phyloP scores from a whole-genome alignment of 2,329 filamentous ascomycete genomes.

The Lasiodiplodia citricola region DNA sequence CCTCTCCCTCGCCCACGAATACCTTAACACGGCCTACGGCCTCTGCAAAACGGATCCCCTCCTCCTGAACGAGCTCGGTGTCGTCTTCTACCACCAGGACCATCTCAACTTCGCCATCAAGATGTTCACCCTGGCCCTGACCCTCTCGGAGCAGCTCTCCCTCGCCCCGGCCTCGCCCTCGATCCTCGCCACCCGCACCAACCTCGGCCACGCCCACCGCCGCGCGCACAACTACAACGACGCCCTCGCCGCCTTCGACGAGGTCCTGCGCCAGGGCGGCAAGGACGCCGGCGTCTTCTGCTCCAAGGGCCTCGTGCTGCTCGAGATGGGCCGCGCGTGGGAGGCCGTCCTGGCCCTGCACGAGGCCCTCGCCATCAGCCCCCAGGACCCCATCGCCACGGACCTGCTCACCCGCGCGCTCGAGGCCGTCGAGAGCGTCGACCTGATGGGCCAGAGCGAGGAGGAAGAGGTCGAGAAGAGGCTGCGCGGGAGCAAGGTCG shows the following conservation, averaged over 20 bases:
- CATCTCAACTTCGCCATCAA: constrained; percentile 75
- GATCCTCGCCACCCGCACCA: constrained; percentile 83
- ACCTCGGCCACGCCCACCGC: constrained; percentile 86
- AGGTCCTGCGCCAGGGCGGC: constrained; percentile 80
- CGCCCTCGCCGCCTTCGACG: constrained; percentile 81
- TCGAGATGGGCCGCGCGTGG: constrained; percentile 75
- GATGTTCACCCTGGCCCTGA: constrained; percentile 78
- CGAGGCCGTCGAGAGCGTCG: constrained; percentile 39
- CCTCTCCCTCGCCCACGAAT: constrained; percentile 90
- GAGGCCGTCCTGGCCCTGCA: constrained; percentile 84
- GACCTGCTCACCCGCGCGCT: constrained; percentile 75
- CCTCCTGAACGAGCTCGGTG: constrained; percentile 91
- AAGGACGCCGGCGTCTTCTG: constrained; percentile 80
- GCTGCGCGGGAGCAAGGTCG: constrained; percentile 17
- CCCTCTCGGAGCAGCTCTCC: constrained; percentile 78
- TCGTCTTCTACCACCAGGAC: constrained; percentile 93
- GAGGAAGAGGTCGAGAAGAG: constrained; percentile 29
- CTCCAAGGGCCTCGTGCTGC: constrained; percentile 81
- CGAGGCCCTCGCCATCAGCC: constrained; percentile 78
- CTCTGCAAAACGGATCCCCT: constrained; percentile 85
- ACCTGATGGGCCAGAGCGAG: constrained; percentile 28
- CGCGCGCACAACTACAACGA: constrained; percentile 71
- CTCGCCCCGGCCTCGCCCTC: constrained; percentile 72
- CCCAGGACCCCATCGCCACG: constrained; percentile 81
- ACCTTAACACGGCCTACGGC: constrained; percentile 85